phyloP scores from a whole-genome alignment of 306 rosid genomes.

The Luffa aegyptiaca region DNA sequence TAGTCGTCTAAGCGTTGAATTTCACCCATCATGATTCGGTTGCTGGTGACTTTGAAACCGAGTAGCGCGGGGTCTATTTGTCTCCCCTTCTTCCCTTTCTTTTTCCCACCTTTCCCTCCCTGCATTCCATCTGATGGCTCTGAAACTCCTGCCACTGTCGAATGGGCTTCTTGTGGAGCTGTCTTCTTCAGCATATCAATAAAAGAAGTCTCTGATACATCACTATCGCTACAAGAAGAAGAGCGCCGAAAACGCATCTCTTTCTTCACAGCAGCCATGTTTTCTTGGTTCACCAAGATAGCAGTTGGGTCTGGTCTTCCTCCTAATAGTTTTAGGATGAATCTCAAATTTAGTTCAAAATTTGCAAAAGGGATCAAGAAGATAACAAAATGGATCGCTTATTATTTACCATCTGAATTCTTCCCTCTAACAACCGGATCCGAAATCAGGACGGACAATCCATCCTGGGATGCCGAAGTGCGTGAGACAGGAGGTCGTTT shows the following conservation, averaged over 20 bases:
- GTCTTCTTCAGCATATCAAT: conserved; percentile 47
- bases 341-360: not conserved
- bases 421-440: conserved; percentile 31
- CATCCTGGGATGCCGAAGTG: conserved; percentile 35
- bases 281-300: conserved; percentile 19
- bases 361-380: not conserved
- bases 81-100: conserved; percentile 50
- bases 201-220: conserved; percentile 44
- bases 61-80: conserved; percentile 54
- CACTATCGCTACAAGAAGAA: conserved; percentile 31
- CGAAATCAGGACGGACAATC: conserved; percentile 26
- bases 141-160: conserved; percentile 3
- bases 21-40: conserved; percentile 58
- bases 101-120: conserved; percentile 37
- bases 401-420: conserved; percentile 26
- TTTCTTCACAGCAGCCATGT: conserved; percentile 20
- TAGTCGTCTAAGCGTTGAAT: conserved; percentile 42
- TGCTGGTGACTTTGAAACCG: conserved; percentile 52
- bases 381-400: not conserved
- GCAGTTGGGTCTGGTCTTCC: conserved; percentile 23
- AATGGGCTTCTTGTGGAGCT: conserved; percentile 21
- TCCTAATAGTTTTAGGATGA: conserved; percentile 16
- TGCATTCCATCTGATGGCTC: conserved; percentile 31
- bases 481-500: conserved; percentile 46
- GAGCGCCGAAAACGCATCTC: conserved; percentile 23